These are phyloP conservation scores for Larix sibirica DNA, from an alignment of 83 land plant species.

Conservation along the genomic window DNA sequence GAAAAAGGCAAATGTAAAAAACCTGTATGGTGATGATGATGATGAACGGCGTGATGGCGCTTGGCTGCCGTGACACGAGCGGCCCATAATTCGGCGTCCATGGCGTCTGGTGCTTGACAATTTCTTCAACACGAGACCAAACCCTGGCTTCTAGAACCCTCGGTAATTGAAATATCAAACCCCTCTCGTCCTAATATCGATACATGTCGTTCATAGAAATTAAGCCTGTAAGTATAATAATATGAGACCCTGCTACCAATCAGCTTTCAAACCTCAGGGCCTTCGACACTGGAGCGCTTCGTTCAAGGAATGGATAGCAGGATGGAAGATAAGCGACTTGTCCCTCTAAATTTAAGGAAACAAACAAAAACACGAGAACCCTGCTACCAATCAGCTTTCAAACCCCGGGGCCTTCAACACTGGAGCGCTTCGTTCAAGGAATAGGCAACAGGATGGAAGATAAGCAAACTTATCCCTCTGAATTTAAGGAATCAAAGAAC, in stretches of 20 bases:
- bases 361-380: background rate
- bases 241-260: background rate
- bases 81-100: slow-evolving; percentile 64
- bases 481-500: background rate
- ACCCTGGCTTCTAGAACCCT: background rate
- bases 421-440: background rate
- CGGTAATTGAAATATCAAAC: background rate
- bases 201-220: background rate
- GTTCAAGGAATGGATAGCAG: no score
- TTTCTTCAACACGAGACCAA: background rate
- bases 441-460: background rate
- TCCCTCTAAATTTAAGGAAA: background rate
- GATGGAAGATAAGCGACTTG: background rate
- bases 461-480: background rate
- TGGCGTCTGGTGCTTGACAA: background rate
- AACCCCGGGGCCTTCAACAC: background rate
- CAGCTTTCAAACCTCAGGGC: background rate
- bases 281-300: background rate
- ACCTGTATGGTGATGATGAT: slow-evolving; percentile 39
- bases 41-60: slow-evolving; percentile 40
- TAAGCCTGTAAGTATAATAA: background rate
- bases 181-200: background rate
- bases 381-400: background rate
- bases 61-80: slow-evolving; percentile 41
- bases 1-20: background rate